Conservation (phyloP, 805 yeast species). For the Saccharomycopsis fibuligera region DNA sequence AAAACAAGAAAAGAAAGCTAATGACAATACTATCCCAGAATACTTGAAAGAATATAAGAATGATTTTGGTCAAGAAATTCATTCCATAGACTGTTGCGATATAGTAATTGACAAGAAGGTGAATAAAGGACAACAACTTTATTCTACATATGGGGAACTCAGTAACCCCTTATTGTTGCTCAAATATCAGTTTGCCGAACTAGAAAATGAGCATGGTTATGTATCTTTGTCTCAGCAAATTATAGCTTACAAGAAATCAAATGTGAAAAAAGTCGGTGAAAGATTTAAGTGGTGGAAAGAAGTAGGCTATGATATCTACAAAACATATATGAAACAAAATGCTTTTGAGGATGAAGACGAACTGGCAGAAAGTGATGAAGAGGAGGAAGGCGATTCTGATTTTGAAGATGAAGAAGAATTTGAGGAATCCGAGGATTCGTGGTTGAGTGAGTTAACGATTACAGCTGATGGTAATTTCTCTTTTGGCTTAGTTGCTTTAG, state of each 20-base stretch:
- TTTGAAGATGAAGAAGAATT: constrained; percentile 7
- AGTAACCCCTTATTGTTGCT: constrained; percentile 10
- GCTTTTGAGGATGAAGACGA: neutral
- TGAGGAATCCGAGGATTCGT: constrained; percentile 4
- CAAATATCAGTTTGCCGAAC: constrained; percentile 13
- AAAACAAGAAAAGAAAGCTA: neutral
- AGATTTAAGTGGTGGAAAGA: constrained; percentile 17
- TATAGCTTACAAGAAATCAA: neutral
- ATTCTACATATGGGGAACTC: constrained; percentile 60
- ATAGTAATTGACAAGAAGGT: constrained; percentile 45
- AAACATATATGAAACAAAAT: neutral
- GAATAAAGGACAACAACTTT: constrained; percentile 50
- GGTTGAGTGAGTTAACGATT: constrained; percentile 5
- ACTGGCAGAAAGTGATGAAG: neutral
- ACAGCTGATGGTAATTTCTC: neutral
- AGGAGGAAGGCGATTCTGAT: constrained; percentile 6
- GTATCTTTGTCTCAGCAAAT: constrained; percentile 11
- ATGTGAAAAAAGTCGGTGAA: neutral
- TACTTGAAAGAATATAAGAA: constrained; percentile 19
- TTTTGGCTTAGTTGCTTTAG: neutral
- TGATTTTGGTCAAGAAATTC: constrained; percentile 26
- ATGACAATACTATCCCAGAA: constrained; percentile 1
- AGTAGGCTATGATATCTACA: constrained; percentile 7
- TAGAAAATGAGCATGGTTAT: constrained; percentile 4
- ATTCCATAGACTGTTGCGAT: constrained; percentile 62